These are phyloP conservation scores for Extremus antarcticus DNA, from an alignment of 495 filamentous ascomycete species.

Conservation along the genomic window DNA sequence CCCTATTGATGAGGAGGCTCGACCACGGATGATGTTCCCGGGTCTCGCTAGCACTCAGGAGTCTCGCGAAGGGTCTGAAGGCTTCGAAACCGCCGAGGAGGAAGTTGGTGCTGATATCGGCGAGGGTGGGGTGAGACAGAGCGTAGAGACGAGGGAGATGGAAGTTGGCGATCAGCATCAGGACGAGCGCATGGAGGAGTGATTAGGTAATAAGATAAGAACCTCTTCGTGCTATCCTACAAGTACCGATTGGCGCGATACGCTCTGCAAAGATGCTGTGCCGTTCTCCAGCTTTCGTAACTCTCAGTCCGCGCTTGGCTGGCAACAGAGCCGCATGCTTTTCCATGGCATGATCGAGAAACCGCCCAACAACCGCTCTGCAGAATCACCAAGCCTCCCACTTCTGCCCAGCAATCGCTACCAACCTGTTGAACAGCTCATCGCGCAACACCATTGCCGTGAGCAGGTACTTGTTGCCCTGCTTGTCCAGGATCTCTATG, in stretches of 20 bases:
- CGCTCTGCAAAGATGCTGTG: too few relatives aligned
- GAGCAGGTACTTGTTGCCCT: constrained; percentile 45
- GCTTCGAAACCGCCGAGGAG: constrained; percentile 13
- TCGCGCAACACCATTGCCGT: constrained; percentile 67
- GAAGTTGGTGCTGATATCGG: constrained; percentile 19
- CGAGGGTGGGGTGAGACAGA: background rate
- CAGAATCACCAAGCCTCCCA: constrained; percentile 70
- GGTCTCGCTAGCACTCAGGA: constrained; percentile 8
- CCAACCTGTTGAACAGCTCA: constrained; percentile 73
- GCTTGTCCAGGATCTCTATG: constrained; percentile 51
- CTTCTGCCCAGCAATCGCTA: constrained; percentile 75
- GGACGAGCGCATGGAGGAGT: background rate
- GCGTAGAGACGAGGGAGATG: background rate
- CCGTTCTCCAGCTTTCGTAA: too few relatives aligned
- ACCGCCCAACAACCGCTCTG: too few relatives aligned
- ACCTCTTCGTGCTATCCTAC: too few relatives aligned
- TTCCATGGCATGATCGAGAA: too few relatives aligned
- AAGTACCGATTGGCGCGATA: too few relatives aligned
- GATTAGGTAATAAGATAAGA: background rate
- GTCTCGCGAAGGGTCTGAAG: background rate
- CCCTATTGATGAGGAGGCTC: background rate
- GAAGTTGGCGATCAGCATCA: background rate
- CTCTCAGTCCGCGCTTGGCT: background rate
- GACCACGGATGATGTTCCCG: constrained; percentile 14
- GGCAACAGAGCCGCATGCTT: too few relatives aligned